These are phyloP conservation scores for Saccharomyces paradoxus DNA, from an alignment of 805 yeast species.

Conservation along the genomic window DNA sequence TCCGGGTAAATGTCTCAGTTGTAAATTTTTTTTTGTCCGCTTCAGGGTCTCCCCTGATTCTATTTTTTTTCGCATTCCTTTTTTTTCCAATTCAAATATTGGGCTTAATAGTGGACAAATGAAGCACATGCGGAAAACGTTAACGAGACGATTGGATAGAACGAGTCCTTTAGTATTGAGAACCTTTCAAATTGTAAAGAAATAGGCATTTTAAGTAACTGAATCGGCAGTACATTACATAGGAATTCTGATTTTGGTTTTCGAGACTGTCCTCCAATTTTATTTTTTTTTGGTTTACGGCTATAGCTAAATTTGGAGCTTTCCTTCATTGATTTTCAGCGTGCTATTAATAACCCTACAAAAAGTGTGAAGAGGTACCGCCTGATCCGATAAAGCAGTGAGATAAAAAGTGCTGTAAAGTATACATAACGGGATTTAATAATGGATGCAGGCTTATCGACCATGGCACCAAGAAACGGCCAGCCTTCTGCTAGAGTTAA, in stretches of 20 bases:
- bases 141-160: background rate
- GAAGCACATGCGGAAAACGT: background rate
- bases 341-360: background rate
- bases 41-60: background rate
- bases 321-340: background rate
- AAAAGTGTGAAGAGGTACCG: background rate
- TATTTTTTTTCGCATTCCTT: background rate
- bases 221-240: background rate
- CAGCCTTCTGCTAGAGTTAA: slow-evolving; percentile 11
- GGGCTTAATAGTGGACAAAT: background rate
- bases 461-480: slow-evolving; percentile 9
- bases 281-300: background rate
- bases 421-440: background rate
- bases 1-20: background rate
- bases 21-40: background rate
- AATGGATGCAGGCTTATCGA: slow-evolving; percentile 32
- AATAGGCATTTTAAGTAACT: background rate
- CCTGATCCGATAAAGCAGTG: background rate
- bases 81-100: background rate
- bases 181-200: background rate
- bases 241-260: background rate
- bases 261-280: background rate
- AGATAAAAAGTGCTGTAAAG: background rate
- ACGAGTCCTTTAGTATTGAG: background rate
- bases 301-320: background rate